Evolutionary conservation across 805 yeast species (phyloP).

Genomic region (Starmerella ratchasimensis): DNA sequence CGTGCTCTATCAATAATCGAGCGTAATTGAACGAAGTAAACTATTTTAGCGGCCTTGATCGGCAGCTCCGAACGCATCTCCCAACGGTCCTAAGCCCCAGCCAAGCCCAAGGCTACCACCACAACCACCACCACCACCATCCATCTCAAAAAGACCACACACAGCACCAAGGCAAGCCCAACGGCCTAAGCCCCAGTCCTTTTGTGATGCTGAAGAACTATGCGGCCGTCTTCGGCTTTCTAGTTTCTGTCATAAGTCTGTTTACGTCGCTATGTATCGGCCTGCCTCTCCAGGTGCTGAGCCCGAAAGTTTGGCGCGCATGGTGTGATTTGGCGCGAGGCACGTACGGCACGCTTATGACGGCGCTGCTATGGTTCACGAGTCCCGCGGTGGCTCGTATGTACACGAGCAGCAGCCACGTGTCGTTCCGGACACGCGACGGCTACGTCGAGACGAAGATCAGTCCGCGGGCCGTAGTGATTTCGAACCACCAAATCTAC

Average conservation of each 20-base stretch:
- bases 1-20: too few species aligned
- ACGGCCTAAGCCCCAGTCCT: too few species aligned
- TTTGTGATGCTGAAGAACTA: constrained; percentile 5
- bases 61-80: too few species aligned
- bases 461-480: constrained; percentile 44
- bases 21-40: too few species aligned
- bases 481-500: constrained; percentile 88
- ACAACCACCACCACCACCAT: too few species aligned
- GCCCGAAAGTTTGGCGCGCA: constrained; percentile 12
- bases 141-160: too few species aligned
- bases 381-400: constrained; percentile 11
- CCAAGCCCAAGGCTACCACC: too few species aligned
- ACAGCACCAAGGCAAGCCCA: too few species aligned
- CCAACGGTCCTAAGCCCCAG: too few species aligned
- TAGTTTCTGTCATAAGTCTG: constrained; percentile 4
- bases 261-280: constrained; percentile 13
- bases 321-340: constrained; percentile 18
- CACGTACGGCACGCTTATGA: constrained; percentile 12
- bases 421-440: constrained; percentile 4
- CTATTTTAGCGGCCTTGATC: too few species aligned
- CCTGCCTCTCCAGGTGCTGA: constrained; percentile 11
- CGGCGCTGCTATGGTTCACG: constrained; percentile 7
- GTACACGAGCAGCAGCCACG: constrained; percentile 8
- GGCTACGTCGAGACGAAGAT: constrained; percentile 22
- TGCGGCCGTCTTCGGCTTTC: constrained; percentile 9